Conservation (phyloP, 441 rosid genomes). For the Adansonia madagascariensis region DNA sequence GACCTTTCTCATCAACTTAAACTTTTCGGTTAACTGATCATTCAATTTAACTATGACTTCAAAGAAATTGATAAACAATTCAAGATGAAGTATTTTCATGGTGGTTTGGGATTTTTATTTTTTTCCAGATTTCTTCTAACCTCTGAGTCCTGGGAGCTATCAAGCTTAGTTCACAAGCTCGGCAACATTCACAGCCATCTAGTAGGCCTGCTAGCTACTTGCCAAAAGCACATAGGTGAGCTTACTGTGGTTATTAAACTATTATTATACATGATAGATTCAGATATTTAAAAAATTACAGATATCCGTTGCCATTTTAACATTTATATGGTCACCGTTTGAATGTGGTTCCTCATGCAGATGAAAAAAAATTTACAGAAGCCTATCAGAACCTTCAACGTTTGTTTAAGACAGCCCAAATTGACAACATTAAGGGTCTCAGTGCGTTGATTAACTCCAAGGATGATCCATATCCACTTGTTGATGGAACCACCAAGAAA, state of each 20-base stretch:
- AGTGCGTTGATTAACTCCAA: conserved; percentile 60
- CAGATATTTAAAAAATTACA: not conserved
- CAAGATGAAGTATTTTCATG: not conserved
- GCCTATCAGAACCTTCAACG: conserved; percentile 49
- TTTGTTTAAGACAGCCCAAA: conserved; percentile 51
- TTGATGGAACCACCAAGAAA: conserved; percentile 58
- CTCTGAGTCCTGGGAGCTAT: conserved; percentile 70
- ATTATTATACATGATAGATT: not conserved
- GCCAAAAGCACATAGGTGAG: conserved; percentile 66
- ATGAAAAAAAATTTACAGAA: conserved; percentile 55
- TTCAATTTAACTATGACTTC: too few species aligned
- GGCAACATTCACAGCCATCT: conserved; percentile 60
- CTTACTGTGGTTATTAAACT: not conserved
- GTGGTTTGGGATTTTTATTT: not conserved
- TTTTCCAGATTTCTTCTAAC: conserved; percentile 57
- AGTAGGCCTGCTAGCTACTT: conserved; percentile 45
- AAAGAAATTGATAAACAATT: not conserved
- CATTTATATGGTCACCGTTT: not conserved
- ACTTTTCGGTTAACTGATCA: too few species aligned
- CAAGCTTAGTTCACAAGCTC: conserved; percentile 66
- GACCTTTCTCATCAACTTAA: too few species aligned
- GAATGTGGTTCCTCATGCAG: conserved; percentile 41
- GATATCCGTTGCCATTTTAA: too few species aligned
- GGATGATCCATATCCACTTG: conserved; percentile 60
- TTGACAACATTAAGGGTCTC: conserved; percentile 76